Base-by-base conservation (phyloP, 352 stramenopile genomes). In the Pythium phragmitis region DNA sequence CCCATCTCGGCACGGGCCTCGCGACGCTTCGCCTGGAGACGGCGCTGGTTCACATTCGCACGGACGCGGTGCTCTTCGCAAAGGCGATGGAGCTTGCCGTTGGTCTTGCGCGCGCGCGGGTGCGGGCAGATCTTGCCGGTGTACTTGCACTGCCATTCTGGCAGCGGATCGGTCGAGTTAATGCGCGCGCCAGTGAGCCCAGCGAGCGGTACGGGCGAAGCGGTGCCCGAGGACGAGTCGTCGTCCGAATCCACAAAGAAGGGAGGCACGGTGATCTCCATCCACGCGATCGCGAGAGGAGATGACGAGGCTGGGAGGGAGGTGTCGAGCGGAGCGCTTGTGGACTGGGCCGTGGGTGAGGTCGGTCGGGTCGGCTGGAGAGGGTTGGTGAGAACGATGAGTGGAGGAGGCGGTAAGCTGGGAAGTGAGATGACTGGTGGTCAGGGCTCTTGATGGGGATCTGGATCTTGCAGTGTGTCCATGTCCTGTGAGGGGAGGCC, bases 41-140 rank as follows among this genome's bases (percentile, higher is more conserved):
- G 63, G 28, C 73, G 65, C 60, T 89, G 79, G 58, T 81, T 82
- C 23, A 74, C 67, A 57, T 88, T 90, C 45, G 81, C 81, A 55
- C 78, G 82, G 37, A 67, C 60, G 42, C 81, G 76, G 60, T 90
- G 81, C 46, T 81, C 73, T 28, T 85, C 75, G 55, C 81, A 90
- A 43, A 88, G 72, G 23, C 70, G 77, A 62, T 90, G 81, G 17
- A 88, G 65, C 45, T 77, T 73, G 34, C 78, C 79, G 36, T 83
- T 85, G 55, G 73, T 79, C 73, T 90, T 87, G 57, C 80, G 49
- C n/a, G 78, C 80, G 52, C 81, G 81, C 21, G 63, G 47, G 60
- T 83, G 73, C 36, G 77, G 61, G 60, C 81, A 87, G 50, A 78
- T 68, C 59, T 80, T 84, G 69, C 74, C 85, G 37, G 73, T 67